These are phyloP conservation scores for Colletotrichum agaves DNA, from an alignment of 2,329 filamentous ascomycete genomes.

Conservation along the genomic window DNA sequence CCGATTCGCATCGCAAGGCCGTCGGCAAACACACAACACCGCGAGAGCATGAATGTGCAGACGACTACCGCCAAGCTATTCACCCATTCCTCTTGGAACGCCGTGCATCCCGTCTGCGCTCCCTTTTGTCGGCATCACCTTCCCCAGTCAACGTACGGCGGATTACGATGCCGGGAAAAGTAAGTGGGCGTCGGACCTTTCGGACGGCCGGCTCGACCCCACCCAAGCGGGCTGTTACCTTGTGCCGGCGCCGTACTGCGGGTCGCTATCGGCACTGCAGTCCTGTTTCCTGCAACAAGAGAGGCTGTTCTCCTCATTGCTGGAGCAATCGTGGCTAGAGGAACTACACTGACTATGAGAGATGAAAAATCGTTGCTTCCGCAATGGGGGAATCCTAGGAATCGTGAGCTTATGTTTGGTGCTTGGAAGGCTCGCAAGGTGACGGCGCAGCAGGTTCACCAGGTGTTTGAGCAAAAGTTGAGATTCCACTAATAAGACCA, in stretches of 20 bases:
- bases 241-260: constrained; percentile 2
- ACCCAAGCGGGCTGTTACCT: not conserved
- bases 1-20: not conserved
- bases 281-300: not conserved
- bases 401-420: not conserved
- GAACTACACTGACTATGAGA: not conserved
- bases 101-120: constrained; percentile 7
- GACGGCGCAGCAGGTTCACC: not conserved
- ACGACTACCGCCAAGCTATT: not conserved
- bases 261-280: not conserved
- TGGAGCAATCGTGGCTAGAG: not conserved
- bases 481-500: no score
- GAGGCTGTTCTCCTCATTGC: not conserved
- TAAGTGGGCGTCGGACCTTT: constrained; percentile 2
- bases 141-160: not conserved
- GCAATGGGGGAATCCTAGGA: constrained; percentile 7
- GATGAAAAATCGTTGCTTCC: constrained; percentile 3
- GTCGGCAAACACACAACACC: not conserved
- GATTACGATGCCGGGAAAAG: constrained; percentile 11
- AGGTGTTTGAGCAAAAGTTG: no score
- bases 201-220: not conserved
- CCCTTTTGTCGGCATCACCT: not conserved
- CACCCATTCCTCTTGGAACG: not conserved
- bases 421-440: not conserved
- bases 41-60: not conserved